phyloP scores from a whole-genome alignment of 2,329 filamentous ascomycete genomes.

The Fusarium nodosum region DNA sequence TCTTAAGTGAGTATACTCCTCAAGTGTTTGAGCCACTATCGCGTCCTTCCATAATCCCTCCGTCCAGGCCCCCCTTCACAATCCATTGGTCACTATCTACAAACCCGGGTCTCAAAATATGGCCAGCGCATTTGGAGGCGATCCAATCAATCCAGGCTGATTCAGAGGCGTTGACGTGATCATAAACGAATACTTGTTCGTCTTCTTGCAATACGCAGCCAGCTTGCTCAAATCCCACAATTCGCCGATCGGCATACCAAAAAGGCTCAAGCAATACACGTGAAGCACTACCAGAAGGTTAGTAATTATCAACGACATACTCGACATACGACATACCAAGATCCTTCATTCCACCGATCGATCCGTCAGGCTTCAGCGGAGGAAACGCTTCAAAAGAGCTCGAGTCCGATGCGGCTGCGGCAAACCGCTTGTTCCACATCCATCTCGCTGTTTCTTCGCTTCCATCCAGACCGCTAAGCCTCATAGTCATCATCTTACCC shows the following conservation, averaged over 20 bases:
- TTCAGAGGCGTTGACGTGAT: constrained; percentile 70
- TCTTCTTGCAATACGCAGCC: constrained; percentile 65
- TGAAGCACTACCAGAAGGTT: constrained; percentile 58
- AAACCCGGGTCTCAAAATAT: constrained; percentile 34
- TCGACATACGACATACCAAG: constrained; percentile 51
- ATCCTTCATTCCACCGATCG: constrained; percentile 50
- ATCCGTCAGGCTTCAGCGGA: constrained; percentile 61
- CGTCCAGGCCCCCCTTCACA: background rate
- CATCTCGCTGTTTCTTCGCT: constrained; percentile 69
- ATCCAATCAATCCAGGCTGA: constrained; percentile 35
- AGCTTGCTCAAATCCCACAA: constrained; percentile 69
- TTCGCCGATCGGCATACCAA: constrained; percentile 69
- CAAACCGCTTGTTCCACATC: constrained; percentile 78
- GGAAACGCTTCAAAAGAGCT: constrained; percentile 75
- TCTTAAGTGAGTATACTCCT: background rate
- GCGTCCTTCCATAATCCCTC: background rate
- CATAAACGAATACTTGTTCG: constrained; percentile 71
- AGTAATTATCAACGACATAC: background rate
- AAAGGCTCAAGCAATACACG: constrained; percentile 63
- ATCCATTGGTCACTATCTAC: background rate
- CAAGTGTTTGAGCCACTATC: background rate
- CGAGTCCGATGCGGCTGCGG: constrained; percentile 73
- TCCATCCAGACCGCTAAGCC: constrained; percentile 60
- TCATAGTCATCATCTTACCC: constrained; percentile 50
- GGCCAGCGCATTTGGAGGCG: constrained; percentile 44